These are phyloP conservation scores for Phytophthora litchii DNA, from an alignment of 352 stramenopile genomes.

Conservation along the genomic window DNA sequence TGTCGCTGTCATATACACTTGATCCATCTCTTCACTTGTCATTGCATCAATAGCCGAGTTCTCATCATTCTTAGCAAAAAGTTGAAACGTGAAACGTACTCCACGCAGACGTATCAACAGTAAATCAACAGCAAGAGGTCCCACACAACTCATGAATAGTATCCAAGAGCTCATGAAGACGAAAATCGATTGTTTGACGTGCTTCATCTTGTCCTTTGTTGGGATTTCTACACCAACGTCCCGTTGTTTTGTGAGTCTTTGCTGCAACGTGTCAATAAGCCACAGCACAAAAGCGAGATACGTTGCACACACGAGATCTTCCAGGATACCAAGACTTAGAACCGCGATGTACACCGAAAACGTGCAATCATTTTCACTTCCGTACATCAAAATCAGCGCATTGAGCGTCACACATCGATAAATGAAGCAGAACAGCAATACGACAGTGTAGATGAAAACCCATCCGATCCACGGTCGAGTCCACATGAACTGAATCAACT, in stretches of 20 bases:
- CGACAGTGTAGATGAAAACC: constrained; percentile 26
- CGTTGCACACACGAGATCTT: constrained; percentile 39
- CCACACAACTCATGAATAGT: constrained; percentile 25
- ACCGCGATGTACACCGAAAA: constrained; percentile 12
- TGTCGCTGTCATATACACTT: constrained; percentile 7
- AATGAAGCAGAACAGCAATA: constrained; percentile 38
- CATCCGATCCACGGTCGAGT: constrained; percentile 37
- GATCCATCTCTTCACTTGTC: constrained; percentile 14
- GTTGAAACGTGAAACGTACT: constrained; percentile 47
- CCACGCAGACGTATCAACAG: constrained; percentile 38
- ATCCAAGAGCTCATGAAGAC: constrained; percentile 23
- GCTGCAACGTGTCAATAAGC: constrained; percentile 8
- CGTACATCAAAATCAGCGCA: constrained; percentile 33
- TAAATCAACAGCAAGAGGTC: constrained; percentile 36
- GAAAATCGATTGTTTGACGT: constrained; percentile 1
- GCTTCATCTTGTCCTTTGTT: too few relatives aligned
- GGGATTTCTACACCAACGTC: background rate
- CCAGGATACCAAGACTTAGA: constrained; percentile 36
- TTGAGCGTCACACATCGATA: constrained; percentile 25
- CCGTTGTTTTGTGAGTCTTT: background rate
- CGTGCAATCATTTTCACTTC: constrained; percentile 12
- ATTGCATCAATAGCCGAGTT: constrained; percentile 8
- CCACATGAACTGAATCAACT: background rate
- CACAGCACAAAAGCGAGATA: constrained; percentile 32
- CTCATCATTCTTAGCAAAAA: constrained; percentile 34